These are phyloP conservation scores for Hebeloma cylindrosporum DNA, from an alignment of 768 basidiomycete genomes.

Conservation along the genomic window DNA sequence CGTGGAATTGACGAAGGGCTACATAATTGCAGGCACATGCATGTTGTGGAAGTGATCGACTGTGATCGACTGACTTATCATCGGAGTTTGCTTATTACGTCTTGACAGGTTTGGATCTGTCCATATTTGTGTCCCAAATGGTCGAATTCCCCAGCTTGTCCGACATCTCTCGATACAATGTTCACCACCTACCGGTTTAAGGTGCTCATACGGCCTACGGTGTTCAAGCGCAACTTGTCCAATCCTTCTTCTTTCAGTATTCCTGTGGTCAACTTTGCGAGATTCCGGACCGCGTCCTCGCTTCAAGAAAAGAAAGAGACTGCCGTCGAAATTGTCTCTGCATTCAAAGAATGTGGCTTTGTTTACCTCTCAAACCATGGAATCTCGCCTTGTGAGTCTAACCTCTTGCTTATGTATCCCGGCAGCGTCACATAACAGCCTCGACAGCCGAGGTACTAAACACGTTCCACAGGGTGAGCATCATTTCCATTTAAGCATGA, in stretches of 20 bases:
- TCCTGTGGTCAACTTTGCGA: constrained; percentile 78
- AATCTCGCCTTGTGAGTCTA: constrained; percentile 46
- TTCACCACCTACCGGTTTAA: constrained; percentile 24
- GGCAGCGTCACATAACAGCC: background rate
- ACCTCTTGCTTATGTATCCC: background rate
- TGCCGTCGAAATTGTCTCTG: constrained; percentile 69
- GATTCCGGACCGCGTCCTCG: constrained; percentile 54
- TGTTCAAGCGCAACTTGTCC: constrained; percentile 26
- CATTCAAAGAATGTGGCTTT: constrained; percentile 80
- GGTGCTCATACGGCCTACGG: constrained; percentile 19
- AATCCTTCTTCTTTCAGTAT: constrained; percentile 40
- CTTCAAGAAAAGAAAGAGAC: constrained; percentile 56
- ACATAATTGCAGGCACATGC: constrained; percentile 10
- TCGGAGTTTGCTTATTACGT: too few relatives aligned
- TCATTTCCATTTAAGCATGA: background rate
- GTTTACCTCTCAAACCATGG: constrained; percentile 78
- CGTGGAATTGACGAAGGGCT: background rate
- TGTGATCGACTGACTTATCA: too few relatives aligned
- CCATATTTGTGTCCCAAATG: too few relatives aligned
- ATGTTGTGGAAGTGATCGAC: too few relatives aligned
- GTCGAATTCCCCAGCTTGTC: too few relatives aligned
- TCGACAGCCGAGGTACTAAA: constrained; percentile 47
- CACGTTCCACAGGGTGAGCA: constrained; percentile 63
- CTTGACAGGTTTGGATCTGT: too few relatives aligned
- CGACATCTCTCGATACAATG: too few relatives aligned